Percentiles rank a stretch among this genome's conserved stretches.
Evolutionary conservation across 768 basidiomycete genomes (phyloP).

Genomic region (Lactarius hatsudake): DNA sequence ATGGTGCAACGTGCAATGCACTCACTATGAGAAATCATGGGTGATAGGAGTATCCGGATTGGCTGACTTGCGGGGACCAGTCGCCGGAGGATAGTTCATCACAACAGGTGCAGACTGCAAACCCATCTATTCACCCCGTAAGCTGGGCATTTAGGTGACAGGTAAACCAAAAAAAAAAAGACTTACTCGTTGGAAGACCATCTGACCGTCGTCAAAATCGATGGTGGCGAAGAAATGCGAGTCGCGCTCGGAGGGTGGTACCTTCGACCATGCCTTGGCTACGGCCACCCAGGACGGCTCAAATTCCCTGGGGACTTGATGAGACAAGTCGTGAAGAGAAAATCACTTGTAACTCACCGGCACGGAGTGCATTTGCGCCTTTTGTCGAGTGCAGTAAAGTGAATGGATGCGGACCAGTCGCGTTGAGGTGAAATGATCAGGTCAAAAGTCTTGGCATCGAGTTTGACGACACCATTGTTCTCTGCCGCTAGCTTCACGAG

Average conservation of each 20-base stretch:
- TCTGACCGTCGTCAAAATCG: slow-evolving; percentile 78
- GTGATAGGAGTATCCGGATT: slow-evolving; percentile 53
- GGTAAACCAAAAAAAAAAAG: slow-evolving; percentile 8
- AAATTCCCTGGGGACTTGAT: slow-evolving; percentile 61
- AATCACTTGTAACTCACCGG: slow-evolving; percentile 54
- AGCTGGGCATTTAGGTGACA: background rate
- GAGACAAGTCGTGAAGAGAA: background rate
- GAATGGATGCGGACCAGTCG: slow-evolving; percentile 83
- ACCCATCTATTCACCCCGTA: slow-evolving; percentile 55
- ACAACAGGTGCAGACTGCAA: slow-evolving; percentile 84
- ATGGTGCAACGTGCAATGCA: background rate
- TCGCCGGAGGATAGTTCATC: slow-evolving; percentile 65
- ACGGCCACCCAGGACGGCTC: slow-evolving; percentile 80
- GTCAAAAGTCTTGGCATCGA: slow-evolving; percentile 74
- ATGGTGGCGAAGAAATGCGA: slow-evolving; percentile 89
- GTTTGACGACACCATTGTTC: slow-evolving; percentile 77
- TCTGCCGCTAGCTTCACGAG: slow-evolving; percentile 66
- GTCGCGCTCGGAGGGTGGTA: slow-evolving; percentile 58
- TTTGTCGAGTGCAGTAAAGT: slow-evolving; percentile 83
- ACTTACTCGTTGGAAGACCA: slow-evolving; percentile 75
- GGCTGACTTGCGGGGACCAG: slow-evolving; percentile 65
- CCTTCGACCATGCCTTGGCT: slow-evolving; percentile 76
- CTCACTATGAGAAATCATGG: slow-evolving; percentile 79
- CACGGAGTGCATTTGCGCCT: slow-evolving; percentile 88
- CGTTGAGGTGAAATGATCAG: slow-evolving; percentile 71